Evolutionary conservation across 192 early-diverging fungal species (phyloP).

Genomic region (Coemansia sp.): DNA sequence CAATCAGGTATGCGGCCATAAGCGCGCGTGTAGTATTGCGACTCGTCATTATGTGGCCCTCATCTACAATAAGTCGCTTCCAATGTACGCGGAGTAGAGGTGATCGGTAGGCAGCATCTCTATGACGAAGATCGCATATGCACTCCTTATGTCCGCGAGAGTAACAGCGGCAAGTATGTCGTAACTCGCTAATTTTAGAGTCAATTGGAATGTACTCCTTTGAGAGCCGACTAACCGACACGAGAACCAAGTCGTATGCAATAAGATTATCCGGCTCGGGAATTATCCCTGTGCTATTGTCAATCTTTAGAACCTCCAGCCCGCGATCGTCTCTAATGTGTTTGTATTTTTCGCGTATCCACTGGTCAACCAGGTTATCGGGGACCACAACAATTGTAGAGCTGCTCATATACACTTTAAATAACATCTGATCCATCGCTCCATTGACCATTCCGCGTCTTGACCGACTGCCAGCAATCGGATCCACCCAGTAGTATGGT

Average conservation of each 20-base stretch:
- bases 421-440: slow-evolving; percentile 14
- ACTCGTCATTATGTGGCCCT: slow-evolving; percentile 71
- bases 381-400: slow-evolving; percentile 77
- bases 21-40: slow-evolving; percentile 50
- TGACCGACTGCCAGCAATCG: slow-evolving; percentile 20
- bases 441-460: slow-evolving; percentile 11
- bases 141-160: slow-evolving; percentile 19
- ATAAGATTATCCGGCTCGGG: slow-evolving; percentile 58
- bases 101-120: slow-evolving; percentile 46
- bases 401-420: slow-evolving; percentile 61
- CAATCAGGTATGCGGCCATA: slow-evolving; percentile 60
- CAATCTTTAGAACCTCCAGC: slow-evolving; percentile 58
- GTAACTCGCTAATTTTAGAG: slow-evolving; percentile 40
- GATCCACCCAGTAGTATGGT: slow-evolving; percentile 60
- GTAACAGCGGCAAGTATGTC: slow-evolving; percentile 46
- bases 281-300: slow-evolving; percentile 45
- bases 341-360: slow-evolving; percentile 77
- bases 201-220: slow-evolving; percentile 57
- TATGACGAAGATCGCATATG: slow-evolving; percentile 15
- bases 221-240: slow-evolving; percentile 64
- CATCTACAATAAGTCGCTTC: slow-evolving; percentile 81
- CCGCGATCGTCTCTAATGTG: slow-evolving; percentile 38
- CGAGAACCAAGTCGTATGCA: slow-evolving; percentile 69
- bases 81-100: slow-evolving; percentile 73
- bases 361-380: slow-evolving; percentile 73